phyloP scores from a whole-genome alignment of 352 stramenopile genomes.

The Pythium apleroticum region DNA sequence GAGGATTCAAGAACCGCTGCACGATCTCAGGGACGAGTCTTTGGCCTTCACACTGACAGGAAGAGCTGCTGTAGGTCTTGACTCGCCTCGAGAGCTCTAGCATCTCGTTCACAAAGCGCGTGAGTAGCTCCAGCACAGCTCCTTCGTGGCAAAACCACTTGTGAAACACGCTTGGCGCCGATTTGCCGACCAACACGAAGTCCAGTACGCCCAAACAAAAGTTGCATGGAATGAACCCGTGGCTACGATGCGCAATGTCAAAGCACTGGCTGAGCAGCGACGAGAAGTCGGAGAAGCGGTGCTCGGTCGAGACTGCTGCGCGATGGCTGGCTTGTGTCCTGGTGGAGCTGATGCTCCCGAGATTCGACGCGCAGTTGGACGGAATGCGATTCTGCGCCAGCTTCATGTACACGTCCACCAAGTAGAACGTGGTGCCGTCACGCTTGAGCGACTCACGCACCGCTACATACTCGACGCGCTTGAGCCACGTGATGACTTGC shows the following conservation, averaged over 20 bases:
- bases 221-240: constrained; percentile 14
- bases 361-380: background rate
- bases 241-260: constrained; percentile 10
- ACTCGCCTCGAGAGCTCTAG: constrained; percentile 10
- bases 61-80: constrained; percentile 12
- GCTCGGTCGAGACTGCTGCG: constrained; percentile 47
- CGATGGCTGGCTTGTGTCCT: background rate
- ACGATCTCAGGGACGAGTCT: constrained; percentile 6
- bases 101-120: constrained; percentile 14
- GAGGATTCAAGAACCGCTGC: constrained; percentile 6
- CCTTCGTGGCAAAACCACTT: constrained; percentile 14
- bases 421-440: constrained; percentile 3
- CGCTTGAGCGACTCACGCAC: constrained; percentile 8
- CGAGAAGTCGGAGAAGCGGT: constrained; percentile 56
- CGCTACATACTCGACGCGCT: constrained; percentile 16
- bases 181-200: constrained; percentile 9
- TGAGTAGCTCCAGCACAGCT: constrained; percentile 9
- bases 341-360: background rate
- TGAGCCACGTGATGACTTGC: constrained; percentile 18
- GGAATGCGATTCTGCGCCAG: constrained; percentile 1
- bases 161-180: constrained; percentile 5
- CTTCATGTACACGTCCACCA: constrained; percentile 8
- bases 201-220: constrained; percentile 19
- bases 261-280: constrained; percentile 34
- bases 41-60: constrained; percentile 9